Conservation (phyloP, 2,329 filamentous ascomycete genomes). For the Simplicillium sp. region DNA sequence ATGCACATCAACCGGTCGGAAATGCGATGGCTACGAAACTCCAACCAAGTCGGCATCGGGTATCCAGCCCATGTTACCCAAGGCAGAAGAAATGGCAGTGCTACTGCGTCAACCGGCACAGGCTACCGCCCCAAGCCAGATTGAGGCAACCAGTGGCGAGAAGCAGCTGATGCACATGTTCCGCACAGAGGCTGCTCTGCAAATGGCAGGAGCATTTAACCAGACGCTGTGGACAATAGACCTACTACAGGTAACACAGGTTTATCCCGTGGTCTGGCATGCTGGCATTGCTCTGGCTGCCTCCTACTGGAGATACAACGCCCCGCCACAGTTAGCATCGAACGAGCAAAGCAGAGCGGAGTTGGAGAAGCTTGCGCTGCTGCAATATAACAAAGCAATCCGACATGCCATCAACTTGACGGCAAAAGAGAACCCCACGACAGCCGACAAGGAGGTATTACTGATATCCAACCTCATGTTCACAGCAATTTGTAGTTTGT, state of each 20-base stretch:
- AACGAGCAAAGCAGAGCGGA: background rate
- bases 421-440: background rate
- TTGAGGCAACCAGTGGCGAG: background rate
- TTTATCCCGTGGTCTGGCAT: background rate
- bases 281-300: background rate
- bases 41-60: too few relatives aligned
- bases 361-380: background rate
- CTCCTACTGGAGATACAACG: background rate
- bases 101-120: too few relatives aligned
- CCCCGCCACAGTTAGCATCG: background rate
- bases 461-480: background rate
- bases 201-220: background rate
- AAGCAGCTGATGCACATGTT: background rate
- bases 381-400: background rate
- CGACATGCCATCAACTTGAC: background rate
- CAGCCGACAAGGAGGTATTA: background rate
- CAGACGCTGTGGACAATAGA: background rate
- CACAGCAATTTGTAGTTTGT: background rate
- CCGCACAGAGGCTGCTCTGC: background rate
- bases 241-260: background rate
- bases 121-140: background rate
- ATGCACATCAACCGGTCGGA: slow-evolving; percentile 15
- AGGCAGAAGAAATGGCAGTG: too few relatives aligned
- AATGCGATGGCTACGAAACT: slow-evolving; percentile 20
- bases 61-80: too few relatives aligned